Evolutionary conservation across 805 yeast genomes (phyloP).

Genomic region (Lachancea cidri): DNA sequence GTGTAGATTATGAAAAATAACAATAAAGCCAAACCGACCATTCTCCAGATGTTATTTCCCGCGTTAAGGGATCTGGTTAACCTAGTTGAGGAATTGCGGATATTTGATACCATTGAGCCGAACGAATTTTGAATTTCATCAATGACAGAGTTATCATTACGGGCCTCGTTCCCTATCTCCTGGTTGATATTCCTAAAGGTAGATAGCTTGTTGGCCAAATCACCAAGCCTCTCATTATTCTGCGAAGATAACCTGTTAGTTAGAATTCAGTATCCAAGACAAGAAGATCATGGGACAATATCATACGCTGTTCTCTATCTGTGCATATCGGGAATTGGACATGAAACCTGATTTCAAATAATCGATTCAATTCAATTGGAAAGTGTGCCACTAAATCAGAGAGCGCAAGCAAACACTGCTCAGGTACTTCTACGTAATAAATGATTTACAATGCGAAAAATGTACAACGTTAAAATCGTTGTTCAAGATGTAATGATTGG

Average conservation of each 20-base stretch:
- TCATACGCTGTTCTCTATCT: conserved; percentile 28
- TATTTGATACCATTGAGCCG: conserved; percentile 41
- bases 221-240: conserved; percentile 60
- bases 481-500: no score
- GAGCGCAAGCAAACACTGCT: no score
- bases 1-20: conserved; percentile 54
- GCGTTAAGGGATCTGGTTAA: conserved; percentile 51
- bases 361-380: no score
- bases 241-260: conserved; percentile 19
- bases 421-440: no score
- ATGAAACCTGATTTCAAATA: conserved; percentile 8
- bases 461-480: no score
- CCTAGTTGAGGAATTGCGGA: conserved; percentile 48
- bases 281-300: no score
- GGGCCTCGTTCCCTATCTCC: conserved; percentile 62
- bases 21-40: conserved; percentile 51
- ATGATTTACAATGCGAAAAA: no score
- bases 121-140: conserved; percentile 46
- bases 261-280: neutral
- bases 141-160: conserved; percentile 43
- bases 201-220: conserved; percentile 59
- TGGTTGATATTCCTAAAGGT: conserved; percentile 60
- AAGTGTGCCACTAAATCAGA: no score
- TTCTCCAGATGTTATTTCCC: conserved; percentile 56
- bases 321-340: conserved; percentile 31